Evolutionary conservation across 306 rosid species (phyloP), one percentile per base, ranked within the genome.

Genomic region (Inga laurina): DNA sequence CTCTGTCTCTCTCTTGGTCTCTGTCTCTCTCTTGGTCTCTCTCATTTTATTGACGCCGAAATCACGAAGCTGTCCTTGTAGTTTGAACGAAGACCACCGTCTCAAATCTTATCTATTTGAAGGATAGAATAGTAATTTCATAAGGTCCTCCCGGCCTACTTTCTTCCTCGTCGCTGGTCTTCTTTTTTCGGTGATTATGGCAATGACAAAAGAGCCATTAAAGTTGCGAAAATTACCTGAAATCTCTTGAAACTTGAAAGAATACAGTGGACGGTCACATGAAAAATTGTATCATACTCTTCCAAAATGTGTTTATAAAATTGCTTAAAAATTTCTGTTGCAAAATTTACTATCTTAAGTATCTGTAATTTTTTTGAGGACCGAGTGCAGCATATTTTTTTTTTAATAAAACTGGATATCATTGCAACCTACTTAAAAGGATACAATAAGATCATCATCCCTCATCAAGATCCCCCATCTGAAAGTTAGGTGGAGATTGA

Each of bases 11-110:
- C 41, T 32, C 34, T 32, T 32, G 2, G 34, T 77, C 81, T 79
- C 39, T 65, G 64, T 84, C 83, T 75, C 76, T 51, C 88, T n/a
- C n/a, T n/a, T n/a, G n/a, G n/a, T n/a, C n/a, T 85, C 79, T 73
- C 88, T 81, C 82, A 81, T 64, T 72, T 54, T 16, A 66, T 86
- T 85, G 88, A 72, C 24, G 41, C 34, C 45, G 87, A 91, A 89
- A 90, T 89, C 91, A 77, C 87, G 14, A 77, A 86, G 81, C 34
- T 83, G 9, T 10, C 89, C 78, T 70, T 62, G 45, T 2, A 11
- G 22, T 39, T 76, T 76, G 66, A 59, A 22, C 39, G 21, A 8
- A 81, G 30, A 11, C 30, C 6, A 5, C 8, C 10, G 52, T 4
- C 34, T 11, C 8, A 10, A 7, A 21, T 46, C 37, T 72, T 49